Base-by-base conservation (phyloP, 352 stramenopile species). In the Phytophthora hybrid region DNA sequence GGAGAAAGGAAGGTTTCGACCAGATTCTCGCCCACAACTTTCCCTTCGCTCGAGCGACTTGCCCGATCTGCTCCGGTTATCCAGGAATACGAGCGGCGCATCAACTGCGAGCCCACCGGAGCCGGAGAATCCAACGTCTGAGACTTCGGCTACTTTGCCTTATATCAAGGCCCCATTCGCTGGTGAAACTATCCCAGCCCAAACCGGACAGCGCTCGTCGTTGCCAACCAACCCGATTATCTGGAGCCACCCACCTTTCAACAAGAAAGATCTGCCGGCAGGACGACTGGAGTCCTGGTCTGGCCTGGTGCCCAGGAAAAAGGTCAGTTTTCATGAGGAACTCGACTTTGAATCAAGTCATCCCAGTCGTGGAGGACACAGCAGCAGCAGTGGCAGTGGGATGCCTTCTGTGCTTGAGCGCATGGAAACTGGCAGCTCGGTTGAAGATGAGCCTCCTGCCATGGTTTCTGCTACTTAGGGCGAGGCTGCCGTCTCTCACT, bases 1-100 rank as follows among this genome's bases (percentile, higher is more conserved):
- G 83, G 78, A 0, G 85, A 92, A 37, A 95, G 94, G 63, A 98
- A 97, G 21, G 83, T 95, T 70, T 91, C 81, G 5, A 96, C 89
- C 14, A 95, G 67, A 44, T 93, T 92, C 44, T 93, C 83, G 2
- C 87, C 86, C 79, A 93, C 88, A 14, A 94, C 90, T 77, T 97
- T 89, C 13, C 71, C 69, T n/a, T n/a, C n/a, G 39, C 53, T 64
- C 69, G 7, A 71, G 58, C 13, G 73, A 79, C 19, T 61, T 79
- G 14, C 69, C 73, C 5, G 73, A 79, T 63, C 46, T 79, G 65
- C 34, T 87, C 37, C 58, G 67, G 18, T 57, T 79, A 47, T 77
- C 73, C 0, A 59, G 73, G 26, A 76, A 77, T 41, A 76, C 67
- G 1, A 79, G 73, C 44, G 61, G 66, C 18, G 47, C 62, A 18